Base-by-base conservation (phyloP, 2,329 filamentous ascomycete species). In the Calcarisporium arbuscula region DNA sequence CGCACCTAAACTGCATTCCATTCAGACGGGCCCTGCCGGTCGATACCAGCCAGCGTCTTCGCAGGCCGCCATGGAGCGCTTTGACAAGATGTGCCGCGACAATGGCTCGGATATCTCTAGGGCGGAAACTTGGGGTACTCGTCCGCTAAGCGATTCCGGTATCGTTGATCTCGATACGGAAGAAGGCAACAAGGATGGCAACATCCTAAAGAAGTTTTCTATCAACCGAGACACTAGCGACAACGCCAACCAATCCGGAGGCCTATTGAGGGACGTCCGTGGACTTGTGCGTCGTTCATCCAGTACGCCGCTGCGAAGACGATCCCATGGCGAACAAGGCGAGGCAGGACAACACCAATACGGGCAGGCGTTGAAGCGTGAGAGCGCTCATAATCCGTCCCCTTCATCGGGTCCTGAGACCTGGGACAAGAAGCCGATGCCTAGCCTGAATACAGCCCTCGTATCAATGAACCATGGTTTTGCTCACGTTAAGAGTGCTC, bases 121-220 rank as follows among this genome's bases (percentile, higher is more conserved):
- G 41, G 71, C 77, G 10, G 81, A 80, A 15, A 86, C 82, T 1
- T 79, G 82, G 68, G 82, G 82, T 12, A 86, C 82, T 2, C 70
- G 76, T 6, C 72, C 80, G 26, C 72, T 74, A 38, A 82, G 80
- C 52, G 63, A 82, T 31, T 75, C 80, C 2, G 78, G 71, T 45
- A 47, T 70, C 36, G 43, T 64, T 5, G 79, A 84, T 36, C 59
- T 77, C 19, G 77, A 64, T 16, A 44, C 55, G 10, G n/a, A n/a
- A n/a, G 53, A 81, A 25, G 75, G 70, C 14, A 61, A 81, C 28
- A 67, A 65, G 8, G 72, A 71, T 35, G 76, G 78, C 17, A 77
- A 70, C 38, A 67, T 85, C 25, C 56, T 83, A 26, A 84, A 81
- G 49, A 78, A 74, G 52, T 60, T 75, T 28, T 74, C 70, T 7